phyloP scores from a whole-genome alignment of 2,329 filamentous ascomycete species.

The Trichoderma citrinoviride region DNA sequence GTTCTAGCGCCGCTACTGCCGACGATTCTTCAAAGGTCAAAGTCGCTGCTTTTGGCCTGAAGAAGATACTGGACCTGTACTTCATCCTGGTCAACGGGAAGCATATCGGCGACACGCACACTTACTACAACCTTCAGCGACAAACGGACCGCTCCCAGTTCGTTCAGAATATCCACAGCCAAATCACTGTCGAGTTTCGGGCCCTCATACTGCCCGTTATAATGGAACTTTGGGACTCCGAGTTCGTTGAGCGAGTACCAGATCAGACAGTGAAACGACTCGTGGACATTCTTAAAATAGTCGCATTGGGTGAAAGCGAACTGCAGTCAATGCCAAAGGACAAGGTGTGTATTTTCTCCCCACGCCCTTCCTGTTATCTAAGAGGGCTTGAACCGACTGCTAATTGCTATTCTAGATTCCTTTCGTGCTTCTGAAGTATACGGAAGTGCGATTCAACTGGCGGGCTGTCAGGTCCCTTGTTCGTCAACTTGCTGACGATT shows the following conservation, averaged over 20 bases:
- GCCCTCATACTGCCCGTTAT: constrained; percentile 75
- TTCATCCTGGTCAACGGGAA: constrained; percentile 73
- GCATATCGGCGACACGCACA: constrained; percentile 72
- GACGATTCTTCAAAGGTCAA: constrained; percentile 48
- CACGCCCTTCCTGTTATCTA: not conserved
- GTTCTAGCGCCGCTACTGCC: constrained; percentile 40
- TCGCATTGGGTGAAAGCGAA: constrained; percentile 77
- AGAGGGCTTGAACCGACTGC: not conserved
- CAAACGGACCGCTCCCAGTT: constrained; percentile 43
- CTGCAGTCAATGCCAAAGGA: constrained; percentile 60
- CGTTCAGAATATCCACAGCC: constrained; percentile 52
- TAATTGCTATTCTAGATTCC: constrained; percentile 22
- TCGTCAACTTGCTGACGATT: constrained; percentile 35
- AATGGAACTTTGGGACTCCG: constrained; percentile 78
- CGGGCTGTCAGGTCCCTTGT: constrained; percentile 31
- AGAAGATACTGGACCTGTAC: constrained; percentile 83
- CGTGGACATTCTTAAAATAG: constrained; percentile 77
- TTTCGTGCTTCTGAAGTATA: constrained; percentile 45
- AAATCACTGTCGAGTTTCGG: constrained; percentile 84
- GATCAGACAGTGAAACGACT: constrained; percentile 73
- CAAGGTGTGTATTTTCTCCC: constrained; percentile 42
- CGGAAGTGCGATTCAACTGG: constrained; percentile 49
- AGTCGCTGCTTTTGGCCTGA: constrained; percentile 60
- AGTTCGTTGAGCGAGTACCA: constrained; percentile 76
- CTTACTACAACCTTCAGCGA: constrained; percentile 48